Conservation (phyloP, 177 flowering plant species). For the Tripterygium wilfordii region DNA sequence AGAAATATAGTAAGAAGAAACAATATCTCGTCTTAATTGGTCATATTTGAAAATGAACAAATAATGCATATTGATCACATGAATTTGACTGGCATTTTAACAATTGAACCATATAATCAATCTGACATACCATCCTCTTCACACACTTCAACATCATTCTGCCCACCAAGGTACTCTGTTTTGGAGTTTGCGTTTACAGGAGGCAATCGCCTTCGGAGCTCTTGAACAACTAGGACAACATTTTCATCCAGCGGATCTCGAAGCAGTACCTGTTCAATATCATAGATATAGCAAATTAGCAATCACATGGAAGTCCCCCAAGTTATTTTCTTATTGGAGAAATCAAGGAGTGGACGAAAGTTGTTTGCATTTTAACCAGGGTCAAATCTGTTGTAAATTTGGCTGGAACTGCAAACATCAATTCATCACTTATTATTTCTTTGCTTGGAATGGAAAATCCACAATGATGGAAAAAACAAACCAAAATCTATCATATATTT, state of each 20-base stretch:
- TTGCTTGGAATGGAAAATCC: too few species aligned
- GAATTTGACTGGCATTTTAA: too few species aligned
- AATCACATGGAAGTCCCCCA: constrained; percentile 1
- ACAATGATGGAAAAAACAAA: too few species aligned
- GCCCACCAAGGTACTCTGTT: constrained; percentile 32
- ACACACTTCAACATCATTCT: constrained; percentile 51
- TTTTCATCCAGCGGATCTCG: constrained; percentile 77
- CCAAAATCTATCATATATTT: too few species aligned
- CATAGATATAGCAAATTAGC: neutral
- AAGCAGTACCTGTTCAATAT: constrained; percentile 59
- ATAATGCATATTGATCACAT: too few species aligned
- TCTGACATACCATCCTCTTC: constrained; percentile 74
- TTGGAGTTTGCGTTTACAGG: constrained; percentile 26
- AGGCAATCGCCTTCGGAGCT: constrained; percentile 70
- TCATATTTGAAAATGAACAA: too few species aligned
- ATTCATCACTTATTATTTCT: too few species aligned
- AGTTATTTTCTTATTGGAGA: too few species aligned
- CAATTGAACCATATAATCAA: neutral
- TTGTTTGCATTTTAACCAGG: too few species aligned
- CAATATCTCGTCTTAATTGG: neutral
- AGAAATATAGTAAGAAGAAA: neutral
- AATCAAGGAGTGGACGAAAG: neutral
- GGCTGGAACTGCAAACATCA: too few species aligned
- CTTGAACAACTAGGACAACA: constrained; percentile 83
- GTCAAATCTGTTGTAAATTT: too few species aligned